A percentile compares a stretch with the other conserved stretches of the same genome.
Conservation (phyloP, 441 rosid species). For the Brassica balearica region DNA sequence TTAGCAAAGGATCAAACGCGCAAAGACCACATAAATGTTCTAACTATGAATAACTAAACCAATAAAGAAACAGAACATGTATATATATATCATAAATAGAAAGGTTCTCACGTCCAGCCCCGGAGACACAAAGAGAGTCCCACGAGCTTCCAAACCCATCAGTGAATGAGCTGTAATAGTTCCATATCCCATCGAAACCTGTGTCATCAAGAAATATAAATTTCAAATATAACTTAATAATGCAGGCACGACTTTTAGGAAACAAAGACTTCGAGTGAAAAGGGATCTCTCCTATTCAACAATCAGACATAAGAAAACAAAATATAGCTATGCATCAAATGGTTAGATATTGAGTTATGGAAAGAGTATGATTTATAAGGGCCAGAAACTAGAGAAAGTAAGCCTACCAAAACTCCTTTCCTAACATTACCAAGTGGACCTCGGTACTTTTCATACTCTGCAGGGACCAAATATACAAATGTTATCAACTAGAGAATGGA, state of each 20-base stretch:
- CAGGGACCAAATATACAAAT: constrained; percentile 22
- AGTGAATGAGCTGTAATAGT: constrained; percentile 85
- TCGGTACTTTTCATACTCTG: constrained; percentile 84
- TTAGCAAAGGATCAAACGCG: constrained; percentile 23
- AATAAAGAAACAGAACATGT: constrained; percentile 1
- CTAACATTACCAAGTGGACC: constrained; percentile 95
- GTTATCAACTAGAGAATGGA: constrained; percentile 10
- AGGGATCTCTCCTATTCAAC: background rate
- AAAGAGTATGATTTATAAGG: background rate
- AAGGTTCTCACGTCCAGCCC: constrained; percentile 79
- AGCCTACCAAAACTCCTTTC: constrained; percentile 96
- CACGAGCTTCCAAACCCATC: constrained; percentile 94
- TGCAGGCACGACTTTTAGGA: background rate
- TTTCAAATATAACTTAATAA: constrained; percentile 20
- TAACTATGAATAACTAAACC: background rate
- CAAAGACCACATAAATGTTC: constrained; percentile 10
- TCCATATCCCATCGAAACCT: constrained; percentile 63
- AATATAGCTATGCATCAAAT: constrained; percentile 48
- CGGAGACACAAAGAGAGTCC: constrained; percentile 79
- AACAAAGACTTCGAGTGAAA: background rate
- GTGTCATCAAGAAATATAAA: background rate
- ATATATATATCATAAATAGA: background rate
- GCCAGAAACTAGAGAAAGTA: background rate
- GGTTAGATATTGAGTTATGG: background rate
- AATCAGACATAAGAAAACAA: constrained; percentile 1